Evolutionary conservation across 2,329 filamentous ascomycete species (phyloP).

Genomic region (Colletotrichum gigasporum): DNA sequence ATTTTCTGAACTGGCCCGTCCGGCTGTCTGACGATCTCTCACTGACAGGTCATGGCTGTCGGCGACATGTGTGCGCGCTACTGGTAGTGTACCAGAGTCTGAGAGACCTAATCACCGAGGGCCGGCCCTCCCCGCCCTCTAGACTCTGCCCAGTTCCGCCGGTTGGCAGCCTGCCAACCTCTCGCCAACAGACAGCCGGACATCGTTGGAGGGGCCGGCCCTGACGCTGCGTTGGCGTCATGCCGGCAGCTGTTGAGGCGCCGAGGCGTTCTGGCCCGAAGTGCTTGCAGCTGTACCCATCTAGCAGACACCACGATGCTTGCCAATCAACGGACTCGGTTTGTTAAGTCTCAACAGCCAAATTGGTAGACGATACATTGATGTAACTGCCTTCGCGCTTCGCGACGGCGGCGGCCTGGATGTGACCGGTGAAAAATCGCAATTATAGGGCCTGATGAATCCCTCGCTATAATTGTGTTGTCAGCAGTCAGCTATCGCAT

Average conservation of each 20-base stretch:
- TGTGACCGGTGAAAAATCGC: not conserved
- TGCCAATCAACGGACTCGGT: not conserved
- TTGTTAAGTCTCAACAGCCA: not conserved
- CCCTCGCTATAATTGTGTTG: not conserved
- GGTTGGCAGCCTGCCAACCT: no score
- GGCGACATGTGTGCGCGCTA: no score
- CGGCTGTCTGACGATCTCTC: not conserved
- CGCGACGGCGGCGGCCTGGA: not conserved
- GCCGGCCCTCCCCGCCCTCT: not conserved
- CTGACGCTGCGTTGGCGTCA: constrained; percentile 26
- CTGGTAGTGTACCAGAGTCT: not conserved
- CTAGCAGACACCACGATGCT: not conserved
- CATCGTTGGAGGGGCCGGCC: constrained; percentile 4
- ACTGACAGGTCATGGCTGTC: no score
- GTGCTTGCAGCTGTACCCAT: constrained; percentile 19
- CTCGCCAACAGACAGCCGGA: not conserved
- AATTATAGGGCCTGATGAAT: not conserved
- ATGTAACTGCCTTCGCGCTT: not conserved
- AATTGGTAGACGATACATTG: constrained; percentile 20
- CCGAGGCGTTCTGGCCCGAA: constrained; percentile 17
- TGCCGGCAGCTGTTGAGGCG: constrained; percentile 14
- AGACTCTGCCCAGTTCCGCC: not conserved
- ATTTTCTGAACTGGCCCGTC: not conserved
- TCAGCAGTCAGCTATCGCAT: not conserved
- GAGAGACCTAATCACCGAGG: not conserved